Conservation (phyloP, 2,329 filamentous ascomycete genomes). For the Parasarocladium wereldwijsianum region DNA sequence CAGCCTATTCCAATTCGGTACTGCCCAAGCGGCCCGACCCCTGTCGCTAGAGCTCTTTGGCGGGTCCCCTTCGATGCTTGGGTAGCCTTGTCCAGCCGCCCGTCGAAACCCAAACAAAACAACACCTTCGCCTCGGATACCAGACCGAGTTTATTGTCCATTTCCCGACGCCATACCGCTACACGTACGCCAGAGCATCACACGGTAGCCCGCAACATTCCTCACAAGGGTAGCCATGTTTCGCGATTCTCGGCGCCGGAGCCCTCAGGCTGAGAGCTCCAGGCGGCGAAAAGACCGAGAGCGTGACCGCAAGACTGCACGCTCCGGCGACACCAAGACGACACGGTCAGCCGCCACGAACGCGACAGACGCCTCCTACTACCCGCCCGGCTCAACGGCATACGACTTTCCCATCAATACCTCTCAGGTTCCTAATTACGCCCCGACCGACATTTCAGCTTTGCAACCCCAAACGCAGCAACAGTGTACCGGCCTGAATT, state of each 20-base stretch:
- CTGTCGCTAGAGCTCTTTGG: too few relatives aligned
- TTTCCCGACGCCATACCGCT: too few relatives aligned
- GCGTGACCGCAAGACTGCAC: slow-evolving; percentile 11
- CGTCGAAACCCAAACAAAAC: too few relatives aligned
- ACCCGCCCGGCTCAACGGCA: slow-evolving; percentile 2
- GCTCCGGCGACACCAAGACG: slow-evolving; percentile 13
- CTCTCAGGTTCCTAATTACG: slow-evolving; percentile 5
- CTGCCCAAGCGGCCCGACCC: too few relatives aligned
- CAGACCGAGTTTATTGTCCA: too few relatives aligned
- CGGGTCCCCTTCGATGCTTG: too few relatives aligned
- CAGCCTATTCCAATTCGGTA: too few relatives aligned
- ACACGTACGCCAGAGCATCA: too few relatives aligned
- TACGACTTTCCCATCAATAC: slow-evolving; percentile 2
- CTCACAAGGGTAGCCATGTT: slow-evolving; percentile 25
- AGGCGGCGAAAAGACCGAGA: slow-evolving; percentile 24
- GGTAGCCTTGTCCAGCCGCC: too few relatives aligned
- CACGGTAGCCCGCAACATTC: not conserved
- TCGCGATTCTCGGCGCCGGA: slow-evolving; percentile 40
- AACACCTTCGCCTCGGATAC: too few relatives aligned
- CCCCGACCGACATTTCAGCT: slow-evolving; percentile 4
- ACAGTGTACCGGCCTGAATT: slow-evolving; percentile 5
- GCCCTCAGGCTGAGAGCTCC: slow-evolving; percentile 31
- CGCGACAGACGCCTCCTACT: not conserved
- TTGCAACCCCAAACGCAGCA: slow-evolving; percentile 8
- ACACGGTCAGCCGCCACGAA: not conserved